Evolutionary conservation across 495 filamentous ascomycete genomes (phyloP).

Genomic region (Neurospora hispaniola): DNA sequence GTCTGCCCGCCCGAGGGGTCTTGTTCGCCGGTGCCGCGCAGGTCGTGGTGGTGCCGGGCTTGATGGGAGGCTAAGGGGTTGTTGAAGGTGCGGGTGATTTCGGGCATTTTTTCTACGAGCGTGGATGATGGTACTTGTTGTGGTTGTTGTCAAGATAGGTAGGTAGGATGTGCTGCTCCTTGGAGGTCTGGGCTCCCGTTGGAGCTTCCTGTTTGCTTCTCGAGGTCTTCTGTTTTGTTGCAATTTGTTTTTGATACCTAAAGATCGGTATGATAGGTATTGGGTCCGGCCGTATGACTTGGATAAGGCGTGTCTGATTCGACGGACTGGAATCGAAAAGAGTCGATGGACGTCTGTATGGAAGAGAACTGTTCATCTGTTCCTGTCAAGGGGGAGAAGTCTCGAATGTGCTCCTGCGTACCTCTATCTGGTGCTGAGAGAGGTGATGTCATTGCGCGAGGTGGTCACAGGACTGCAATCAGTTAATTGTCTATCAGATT

Average conservation of each 20-base stretch:
- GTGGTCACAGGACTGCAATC: neutral
- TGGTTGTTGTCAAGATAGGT: neutral
- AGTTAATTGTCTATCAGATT: neutral
- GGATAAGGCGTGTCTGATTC: neutral
- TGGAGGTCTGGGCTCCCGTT: neutral
- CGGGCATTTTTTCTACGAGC: neutral
- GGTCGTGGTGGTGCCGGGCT: constrained; percentile 1
- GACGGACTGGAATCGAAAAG: neutral
- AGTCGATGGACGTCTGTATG: neutral
- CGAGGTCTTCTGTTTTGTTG: neutral
- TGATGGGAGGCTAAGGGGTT: constrained; percentile 2
- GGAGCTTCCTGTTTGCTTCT: neutral
- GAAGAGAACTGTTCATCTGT: neutral
- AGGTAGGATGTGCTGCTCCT: neutral
- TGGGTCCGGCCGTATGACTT: neutral
- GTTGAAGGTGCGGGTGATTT: constrained; percentile 2
- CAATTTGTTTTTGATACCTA: neutral
- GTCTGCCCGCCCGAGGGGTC: neutral
- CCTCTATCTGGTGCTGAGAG: neutral
- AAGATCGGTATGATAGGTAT: neutral
- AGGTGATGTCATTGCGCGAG: neutral
- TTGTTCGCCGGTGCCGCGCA: neutral
- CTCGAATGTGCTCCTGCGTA: neutral
- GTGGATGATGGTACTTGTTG: neutral
- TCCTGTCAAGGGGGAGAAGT: neutral